Base-by-base conservation (phyloP, 2,329 filamentous ascomycete species). In the Endocalyx cinctus region DNA sequence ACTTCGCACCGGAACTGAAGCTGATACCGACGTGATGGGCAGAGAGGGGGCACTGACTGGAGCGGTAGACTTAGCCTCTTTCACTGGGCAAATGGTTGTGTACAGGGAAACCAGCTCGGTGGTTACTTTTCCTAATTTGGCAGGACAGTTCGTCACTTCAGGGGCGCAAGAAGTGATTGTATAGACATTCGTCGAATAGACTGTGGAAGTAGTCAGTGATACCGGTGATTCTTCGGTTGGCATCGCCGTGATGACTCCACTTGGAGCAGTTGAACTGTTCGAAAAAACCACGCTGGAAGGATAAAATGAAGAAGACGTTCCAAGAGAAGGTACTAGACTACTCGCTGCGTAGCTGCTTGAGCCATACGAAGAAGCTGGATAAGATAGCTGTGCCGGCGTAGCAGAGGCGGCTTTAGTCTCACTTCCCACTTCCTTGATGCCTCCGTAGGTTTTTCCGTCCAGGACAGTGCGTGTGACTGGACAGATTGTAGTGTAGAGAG, bases 381-480 rank as follows among this genome's bases (percentile, higher is more conserved):
- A 8, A n/a, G 20, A 23, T 8, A 8, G 8, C 8, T 23, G 8
- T 8, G 20, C 8, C n/a, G 20, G 20, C 20, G n/a, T 23, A n/a
- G 20, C 8, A n/a, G 20, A 23, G 8, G n/a, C 20, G 8, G 20
- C 20, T 8, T 23, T n/a, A n/a, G 20, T n/a, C 20, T 8, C 8
- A n/a, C 20, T 23, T 10, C 28, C 33, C 5, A 31, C 34, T 14
- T 27, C 22, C 13, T 31, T 33, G 29, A 31, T 26, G 33, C 43
- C 45, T 27, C 39, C 43, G 15, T 39, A 54, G 2, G 51, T 54
- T 19, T 35, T 51, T 8, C 45, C 50, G 34, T 54, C 51, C 25
- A 54, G 37, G n/a, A 54, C 19, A n/a, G 50, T 53, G 7, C 51
- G 39, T 10, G 51, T 54, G 10, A 57, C 43, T n/a, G 54, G 52